phyloP scores from a whole-genome alignment of 371 early-diverging fungal genomes.

The Rhizomucor pusillus region DNA sequence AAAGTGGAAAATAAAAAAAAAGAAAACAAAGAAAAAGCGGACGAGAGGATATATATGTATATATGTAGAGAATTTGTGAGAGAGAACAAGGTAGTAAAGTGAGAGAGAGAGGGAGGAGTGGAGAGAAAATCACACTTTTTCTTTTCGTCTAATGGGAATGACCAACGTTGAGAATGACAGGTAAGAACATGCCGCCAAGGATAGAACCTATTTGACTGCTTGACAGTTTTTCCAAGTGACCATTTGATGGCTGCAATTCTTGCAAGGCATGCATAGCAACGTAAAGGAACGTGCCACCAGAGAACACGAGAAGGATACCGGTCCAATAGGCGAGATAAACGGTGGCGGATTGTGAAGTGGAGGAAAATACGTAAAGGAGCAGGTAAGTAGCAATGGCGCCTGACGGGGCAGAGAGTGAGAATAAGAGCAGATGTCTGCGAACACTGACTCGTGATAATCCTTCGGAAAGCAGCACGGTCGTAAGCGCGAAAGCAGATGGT shows the following conservation, averaged over 20 bases:
- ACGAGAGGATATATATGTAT: no score
- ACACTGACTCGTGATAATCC: slow-evolving; percentile 66
- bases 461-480: slow-evolving; percentile 77
- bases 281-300: slow-evolving; percentile 89
- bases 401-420: slow-evolving; percentile 83
- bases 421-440: slow-evolving; percentile 76
- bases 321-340: slow-evolving; percentile 70
- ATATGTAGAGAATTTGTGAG: no score
- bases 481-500: slow-evolving; percentile 90
- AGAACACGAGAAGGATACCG: slow-evolving; percentile 78
- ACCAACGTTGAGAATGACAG: slow-evolving; percentile 25
- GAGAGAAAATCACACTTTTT: background rate
- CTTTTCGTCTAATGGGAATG: slow-evolving; percentile 23
- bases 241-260: slow-evolving; percentile 21
- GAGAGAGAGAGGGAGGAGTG: slow-evolving; percentile 1
- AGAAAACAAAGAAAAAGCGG: no score
- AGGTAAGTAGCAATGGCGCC: slow-evolving; percentile 77
- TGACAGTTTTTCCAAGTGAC: slow-evolving; percentile 11
- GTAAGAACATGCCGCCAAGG: slow-evolving; percentile 35
- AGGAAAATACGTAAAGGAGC: slow-evolving; percentile 34
- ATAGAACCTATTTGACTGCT: slow-evolving; percentile 19
- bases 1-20: no score
- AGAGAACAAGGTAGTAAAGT: background rate
- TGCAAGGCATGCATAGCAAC: slow-evolving; percentile 75
- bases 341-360: slow-evolving; percentile 22